These are phyloP conservation scores for Vaccinium vitisidaea DNA, from an alignment of 148 eudicot species.

Conservation along the genomic window DNA sequence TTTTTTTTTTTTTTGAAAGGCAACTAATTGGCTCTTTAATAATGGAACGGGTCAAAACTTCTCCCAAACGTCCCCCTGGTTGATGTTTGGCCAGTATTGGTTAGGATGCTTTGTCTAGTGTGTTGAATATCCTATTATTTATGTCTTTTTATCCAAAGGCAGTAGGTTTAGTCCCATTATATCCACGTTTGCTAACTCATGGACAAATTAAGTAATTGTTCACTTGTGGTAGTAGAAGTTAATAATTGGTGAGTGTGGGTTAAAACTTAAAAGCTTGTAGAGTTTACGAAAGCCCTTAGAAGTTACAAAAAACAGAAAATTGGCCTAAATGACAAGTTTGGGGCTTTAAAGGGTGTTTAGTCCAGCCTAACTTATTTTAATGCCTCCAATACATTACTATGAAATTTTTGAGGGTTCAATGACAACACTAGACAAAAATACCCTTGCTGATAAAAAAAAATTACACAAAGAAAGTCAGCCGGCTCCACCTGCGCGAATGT, in stretches of 20 bases:
- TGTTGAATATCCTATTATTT: background rate
- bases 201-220: background rate
- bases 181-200: background rate
- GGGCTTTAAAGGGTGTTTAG: no score
- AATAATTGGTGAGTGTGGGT: background rate
- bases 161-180: background rate
- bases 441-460: no score
- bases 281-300: background rate
- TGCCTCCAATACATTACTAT: no score
- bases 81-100: background rate
- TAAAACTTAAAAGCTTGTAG: background rate
- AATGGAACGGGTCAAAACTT: background rate
- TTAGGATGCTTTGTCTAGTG: background rate
- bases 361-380: no score
- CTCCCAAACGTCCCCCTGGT: background rate
- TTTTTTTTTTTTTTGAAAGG: no score
- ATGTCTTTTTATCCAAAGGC: background rate
- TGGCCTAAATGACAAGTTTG: no score
- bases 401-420: no score
- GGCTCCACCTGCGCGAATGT: no score
- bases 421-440: no score
- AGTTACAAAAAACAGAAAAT: no score
- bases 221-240: constrained; percentile 1
- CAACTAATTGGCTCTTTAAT: background rate
- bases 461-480: no score